These are phyloP conservation scores for Knufia fluminis DNA, from an alignment of 2,329 filamentous ascomycete genomes.

Conservation along the genomic window DNA sequence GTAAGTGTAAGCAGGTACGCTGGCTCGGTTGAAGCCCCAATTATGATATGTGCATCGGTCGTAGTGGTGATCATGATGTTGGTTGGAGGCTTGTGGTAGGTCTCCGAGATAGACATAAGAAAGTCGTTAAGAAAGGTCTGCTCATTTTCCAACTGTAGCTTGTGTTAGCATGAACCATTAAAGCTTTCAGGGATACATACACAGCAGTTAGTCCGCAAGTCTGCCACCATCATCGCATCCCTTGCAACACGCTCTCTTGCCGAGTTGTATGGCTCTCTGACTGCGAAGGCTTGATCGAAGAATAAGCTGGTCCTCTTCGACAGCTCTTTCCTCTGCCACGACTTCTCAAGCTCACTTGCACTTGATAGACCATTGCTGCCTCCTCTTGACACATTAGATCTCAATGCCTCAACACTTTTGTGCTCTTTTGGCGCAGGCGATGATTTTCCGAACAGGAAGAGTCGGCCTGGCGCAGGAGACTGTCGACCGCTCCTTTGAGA, in stretches of 20 bases:
- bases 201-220: constrained; percentile 56
- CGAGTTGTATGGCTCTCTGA: constrained; percentile 29
- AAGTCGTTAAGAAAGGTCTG: constrained; percentile 68
- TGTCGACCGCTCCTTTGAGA: constrained; percentile 13
- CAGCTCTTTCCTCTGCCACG: constrained; percentile 20
- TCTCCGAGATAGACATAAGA: constrained; percentile 60
- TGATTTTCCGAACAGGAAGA: constrained; percentile 8
- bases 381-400: constrained; percentile 11
- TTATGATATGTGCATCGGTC: constrained; percentile 64
- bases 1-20: constrained; percentile 70
- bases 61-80: constrained; percentile 68
- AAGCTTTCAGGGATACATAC: constrained; percentile 34
- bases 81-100: constrained; percentile 65
- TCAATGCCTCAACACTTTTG: constrained; percentile 5
- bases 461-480: constrained; percentile 14
- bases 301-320: constrained; percentile 31
- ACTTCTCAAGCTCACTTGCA: constrained; percentile 12
- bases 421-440: constrained; percentile 8
- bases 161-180: constrained; percentile 17
- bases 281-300: constrained; percentile 33
- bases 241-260: constrained; percentile 41
- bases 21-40: constrained; percentile 66
- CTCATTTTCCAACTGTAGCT: constrained; percentile 54
- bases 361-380: constrained; percentile 1
- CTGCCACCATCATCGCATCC: constrained; percentile 53